Base-by-base conservation (phyloP, 345 rosid species). In the Nasturtium officinale region DNA sequence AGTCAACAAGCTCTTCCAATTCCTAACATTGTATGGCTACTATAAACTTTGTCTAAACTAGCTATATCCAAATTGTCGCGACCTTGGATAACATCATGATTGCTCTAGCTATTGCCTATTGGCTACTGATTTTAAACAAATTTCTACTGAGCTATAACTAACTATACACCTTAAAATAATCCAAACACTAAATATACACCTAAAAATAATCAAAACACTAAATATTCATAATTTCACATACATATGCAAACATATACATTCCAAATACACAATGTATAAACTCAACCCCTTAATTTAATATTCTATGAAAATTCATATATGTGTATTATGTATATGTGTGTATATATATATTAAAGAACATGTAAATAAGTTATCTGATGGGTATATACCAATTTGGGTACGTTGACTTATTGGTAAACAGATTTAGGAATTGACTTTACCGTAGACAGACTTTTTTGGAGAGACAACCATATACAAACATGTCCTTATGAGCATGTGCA, bases 401-500 rank as follows among this genome's bases (percentile, higher is more conserved):
- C 21, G 61, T 67, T 68, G 73, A 68, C 73, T 68, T 18, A 17
- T 52, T 68, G 73, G 54, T 68, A 68, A 17, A 29, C 45, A 10
- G 9, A n/a, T 26, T 6, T 67, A 23, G 12, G 11, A 17, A 67
- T 67, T 38, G 63, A 68, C 53, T 68, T 68, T 40, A 67, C 52
- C 51, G 26, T 67, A 23, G 10, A 23, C 9, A 28, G 7, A 64
- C 7, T 6, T 11, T 9, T 61, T 33, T 18, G 17, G 20, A 32
- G 42, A 18, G 13, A 51, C 37, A 52, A 21, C 32, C 53, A 0
- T 56, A 63, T 54, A 48, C 7, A 35, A 63, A 37, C 30, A 21
- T 52, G 45, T 30, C 8, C 25, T 62, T 71, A 37, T 50, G 37
- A 48, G 47, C n/a, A 7, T 7, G 59, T 47, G 54, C 11, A 57